phyloP scores from a whole-genome alignment of 768 basidiomycete genomes.

The Coprinopsis strossmayeri region DNA sequence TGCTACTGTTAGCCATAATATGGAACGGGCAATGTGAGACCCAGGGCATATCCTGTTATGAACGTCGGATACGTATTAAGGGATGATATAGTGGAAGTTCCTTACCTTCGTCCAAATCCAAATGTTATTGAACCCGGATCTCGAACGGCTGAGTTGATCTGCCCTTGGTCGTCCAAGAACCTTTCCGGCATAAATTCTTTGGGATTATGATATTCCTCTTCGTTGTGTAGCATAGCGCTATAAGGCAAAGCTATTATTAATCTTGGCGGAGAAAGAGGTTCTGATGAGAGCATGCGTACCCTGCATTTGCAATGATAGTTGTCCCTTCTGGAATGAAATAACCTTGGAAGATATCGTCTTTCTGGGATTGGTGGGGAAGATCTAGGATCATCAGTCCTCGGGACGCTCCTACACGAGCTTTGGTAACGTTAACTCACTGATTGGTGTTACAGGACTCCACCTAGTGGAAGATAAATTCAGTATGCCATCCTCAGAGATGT shows the following conservation, averaged over 20 bases:
- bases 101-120: slow-evolving; percentile 11
- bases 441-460: neutral
- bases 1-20: neutral
- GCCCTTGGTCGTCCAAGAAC: slow-evolving; percentile 1
- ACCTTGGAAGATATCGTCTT: slow-evolving; percentile 1
- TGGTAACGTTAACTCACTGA: slow-evolving; percentile 3
- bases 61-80: neutral
- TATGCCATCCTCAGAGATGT: too few relatives aligned
- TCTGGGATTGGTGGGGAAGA: neutral
- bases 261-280: too few relatives aligned
- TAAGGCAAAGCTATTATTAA: too few relatives aligned
- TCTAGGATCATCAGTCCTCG: neutral
- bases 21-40: neutral
- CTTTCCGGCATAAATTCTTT: slow-evolving; percentile 7
- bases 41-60: neutral
- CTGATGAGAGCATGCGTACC: neutral
- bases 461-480: too few relatives aligned
- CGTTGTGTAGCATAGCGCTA: slow-evolving; percentile 6
- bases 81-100: too few relatives aligned
- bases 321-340: slow-evolving; percentile 3
- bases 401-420: too few relatives aligned
- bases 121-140: slow-evolving; percentile 4
- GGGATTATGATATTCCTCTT: slow-evolving; percentile 4
- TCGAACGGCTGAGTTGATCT: neutral
- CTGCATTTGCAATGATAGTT: slow-evolving; percentile 1